These are phyloP conservation scores for Rhodocollybia butyracea DNA, from an alignment of 768 basidiomycete species.

Conservation along the genomic window DNA sequence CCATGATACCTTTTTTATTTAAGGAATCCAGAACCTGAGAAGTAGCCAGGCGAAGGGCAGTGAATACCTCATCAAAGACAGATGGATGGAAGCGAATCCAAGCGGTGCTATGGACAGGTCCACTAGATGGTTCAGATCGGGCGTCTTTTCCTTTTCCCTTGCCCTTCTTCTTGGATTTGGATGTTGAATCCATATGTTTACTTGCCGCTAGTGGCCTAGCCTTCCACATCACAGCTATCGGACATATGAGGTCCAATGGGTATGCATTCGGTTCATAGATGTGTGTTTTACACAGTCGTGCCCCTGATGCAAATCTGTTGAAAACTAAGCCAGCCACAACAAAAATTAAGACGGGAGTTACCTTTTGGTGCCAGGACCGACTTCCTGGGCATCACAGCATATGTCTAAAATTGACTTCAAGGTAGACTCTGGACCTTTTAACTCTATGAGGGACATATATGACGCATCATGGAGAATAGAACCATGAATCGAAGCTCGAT, in stretches of 20 bases:
- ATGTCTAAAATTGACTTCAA: constrained; percentile 49
- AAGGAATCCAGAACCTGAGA: constrained; percentile 44
- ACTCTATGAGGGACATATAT: constrained; percentile 73
- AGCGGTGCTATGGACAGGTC: too few species aligned
- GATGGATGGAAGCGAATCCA: constrained; percentile 85
- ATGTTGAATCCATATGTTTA: not conserved
- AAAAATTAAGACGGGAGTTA: constrained; percentile 21
- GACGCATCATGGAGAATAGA: constrained; percentile 90
- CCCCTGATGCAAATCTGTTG: constrained; percentile 61
- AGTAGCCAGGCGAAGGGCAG: constrained; percentile 47
- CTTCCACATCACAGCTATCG: constrained; percentile 72
- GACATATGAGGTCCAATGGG: constrained; percentile 70
- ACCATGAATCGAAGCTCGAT: constrained; percentile 82
- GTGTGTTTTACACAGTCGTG: constrained; percentile 62
- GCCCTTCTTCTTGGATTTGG: constrained; percentile 23
- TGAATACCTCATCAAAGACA: constrained; percentile 54
- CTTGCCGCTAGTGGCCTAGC: not conserved
- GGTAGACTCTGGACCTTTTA: constrained; percentile 59
- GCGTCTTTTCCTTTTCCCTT: constrained; percentile 29
- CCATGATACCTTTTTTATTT: constrained; percentile 18
- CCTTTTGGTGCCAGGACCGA: constrained; percentile 61
- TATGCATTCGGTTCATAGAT: constrained; percentile 62
- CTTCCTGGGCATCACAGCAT: constrained; percentile 64
- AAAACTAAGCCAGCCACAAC: not conserved
- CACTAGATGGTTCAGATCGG: constrained; percentile 5